Percentiles rank a stretch among this genome's conserved stretches.
These are phyloP conservation scores for Tulasnella sp. DNA, from an alignment of 768 basidiomycete genomes.

Conservation along the genomic window DNA sequence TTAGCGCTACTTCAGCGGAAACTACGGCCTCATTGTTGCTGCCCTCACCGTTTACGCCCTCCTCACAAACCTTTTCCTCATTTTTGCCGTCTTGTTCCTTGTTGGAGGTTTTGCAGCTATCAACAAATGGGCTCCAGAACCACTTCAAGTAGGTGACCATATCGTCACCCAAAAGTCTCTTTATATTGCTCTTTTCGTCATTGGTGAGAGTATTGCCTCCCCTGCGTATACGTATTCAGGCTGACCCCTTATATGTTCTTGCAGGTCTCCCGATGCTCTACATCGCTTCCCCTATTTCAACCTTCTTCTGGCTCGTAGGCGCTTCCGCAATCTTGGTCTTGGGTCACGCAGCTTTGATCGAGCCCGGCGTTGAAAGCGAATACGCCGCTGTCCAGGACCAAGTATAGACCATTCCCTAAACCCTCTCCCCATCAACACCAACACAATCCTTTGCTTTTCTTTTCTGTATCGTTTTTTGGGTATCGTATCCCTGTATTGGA, in stretches of 20 bases:
- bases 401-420: no score
- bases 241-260: not conserved
- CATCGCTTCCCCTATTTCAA: conserved; percentile 28
- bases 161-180: conserved; percentile 80
- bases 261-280: not conserved
- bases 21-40: conserved; percentile 71
- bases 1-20: conserved; percentile 40
- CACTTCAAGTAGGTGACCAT: conserved; percentile 67
- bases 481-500: no score
- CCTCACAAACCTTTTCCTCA: conserved; percentile 67
- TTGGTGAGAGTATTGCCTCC: conserved; percentile 41
- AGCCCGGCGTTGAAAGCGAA: conserved; percentile 92
- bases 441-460: no score
- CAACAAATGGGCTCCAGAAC: conserved; percentile 83
- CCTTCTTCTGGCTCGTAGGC: conserved; percentile 92
- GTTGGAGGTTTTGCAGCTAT: conserved; percentile 83
- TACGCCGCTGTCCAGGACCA: conserved; percentile 65
- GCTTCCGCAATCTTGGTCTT: conserved; percentile 74
- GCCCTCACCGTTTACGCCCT: conserved; percentile 74
- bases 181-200: conserved; percentile 79
- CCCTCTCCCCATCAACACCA: no score
- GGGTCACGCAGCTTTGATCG: conserved; percentile 74
- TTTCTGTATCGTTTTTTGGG: no score
- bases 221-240: not conserved
- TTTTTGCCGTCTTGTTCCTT: conserved; percentile 76